Conservation (phyloP, 176 grass and related monocot genomes). For the Aechmea fasciata region DNA sequence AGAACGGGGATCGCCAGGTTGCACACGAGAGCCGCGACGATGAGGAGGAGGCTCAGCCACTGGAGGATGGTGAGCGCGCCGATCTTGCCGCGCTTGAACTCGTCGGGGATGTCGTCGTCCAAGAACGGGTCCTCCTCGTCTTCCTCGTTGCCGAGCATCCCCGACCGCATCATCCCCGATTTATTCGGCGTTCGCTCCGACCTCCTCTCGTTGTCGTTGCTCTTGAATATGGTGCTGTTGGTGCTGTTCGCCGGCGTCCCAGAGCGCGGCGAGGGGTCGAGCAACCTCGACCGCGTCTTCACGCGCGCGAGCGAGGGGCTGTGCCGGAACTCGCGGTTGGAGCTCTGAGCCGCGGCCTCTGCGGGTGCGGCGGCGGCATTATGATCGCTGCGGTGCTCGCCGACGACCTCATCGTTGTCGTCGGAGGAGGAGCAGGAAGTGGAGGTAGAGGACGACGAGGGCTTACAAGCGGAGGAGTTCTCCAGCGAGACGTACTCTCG, state of each 20-base stretch:
- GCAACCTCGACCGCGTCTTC: slow-evolving; percentile 64
- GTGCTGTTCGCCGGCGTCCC: no score
- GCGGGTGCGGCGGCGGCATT: slow-evolving; percentile 6
- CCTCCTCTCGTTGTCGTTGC: neutral
- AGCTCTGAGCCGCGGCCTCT: slow-evolving; percentile 47
- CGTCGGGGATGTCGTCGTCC: slow-evolving; percentile 56
- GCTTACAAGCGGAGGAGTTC: neutral
- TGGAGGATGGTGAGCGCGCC: slow-evolving; percentile 49
- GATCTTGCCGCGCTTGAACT: slow-evolving; percentile 50
- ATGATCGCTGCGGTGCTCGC: neutral
- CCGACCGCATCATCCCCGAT: neutral
- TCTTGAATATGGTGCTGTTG: neutral
- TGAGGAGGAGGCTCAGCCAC: slow-evolving; percentile 61
- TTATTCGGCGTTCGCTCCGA: slow-evolving; percentile 12
- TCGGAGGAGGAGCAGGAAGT: slow-evolving; percentile 30
- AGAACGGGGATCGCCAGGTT: slow-evolving; percentile 34
- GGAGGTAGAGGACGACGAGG: neutral
- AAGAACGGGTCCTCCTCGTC: slow-evolving; percentile 77
- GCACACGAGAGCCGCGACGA: slow-evolving; percentile 42
- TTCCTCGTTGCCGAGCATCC: slow-evolving; percentile 23
- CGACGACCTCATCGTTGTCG: neutral
- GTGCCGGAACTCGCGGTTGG: slow-evolving; percentile 27
- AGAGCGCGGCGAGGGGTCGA: slow-evolving; percentile 51
- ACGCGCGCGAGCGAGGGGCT: slow-evolving; percentile 24
- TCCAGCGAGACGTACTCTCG: slow-evolving; percentile 64